Conservation (phyloP, 768 basidiomycete genomes). For the Mycena epipterygia region DNA sequence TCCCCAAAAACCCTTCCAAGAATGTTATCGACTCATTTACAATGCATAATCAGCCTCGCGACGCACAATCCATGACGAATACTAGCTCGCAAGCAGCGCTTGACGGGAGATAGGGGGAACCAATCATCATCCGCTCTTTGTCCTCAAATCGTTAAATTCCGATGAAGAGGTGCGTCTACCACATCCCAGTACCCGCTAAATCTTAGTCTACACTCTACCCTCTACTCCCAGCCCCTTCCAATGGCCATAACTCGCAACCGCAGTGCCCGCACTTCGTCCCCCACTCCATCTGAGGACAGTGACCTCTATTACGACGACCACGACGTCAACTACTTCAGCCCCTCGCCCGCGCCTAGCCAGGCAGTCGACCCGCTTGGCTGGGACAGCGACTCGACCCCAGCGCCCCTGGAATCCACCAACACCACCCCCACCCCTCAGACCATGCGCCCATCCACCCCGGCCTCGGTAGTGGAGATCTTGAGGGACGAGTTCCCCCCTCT, state of each 20-base stretch:
- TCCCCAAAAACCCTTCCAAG: background rate
- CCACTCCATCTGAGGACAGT: background rate
- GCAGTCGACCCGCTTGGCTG: background rate
- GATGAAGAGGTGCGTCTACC: background rate
- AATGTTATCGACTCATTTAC: background rate
- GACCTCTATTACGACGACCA: background rate
- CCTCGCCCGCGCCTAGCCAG: background rate
- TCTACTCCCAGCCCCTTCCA: background rate
- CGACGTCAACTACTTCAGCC: background rate
- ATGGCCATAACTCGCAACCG: background rate
- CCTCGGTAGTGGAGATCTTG: background rate
- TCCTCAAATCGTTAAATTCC: too few species aligned
- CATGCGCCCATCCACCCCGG: background rate
- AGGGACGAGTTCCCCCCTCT: background rate
- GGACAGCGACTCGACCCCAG: background rate
- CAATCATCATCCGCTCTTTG: too few species aligned
- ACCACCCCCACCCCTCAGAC: background rate
- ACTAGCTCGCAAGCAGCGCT: too few species aligned
- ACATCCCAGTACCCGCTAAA: background rate
- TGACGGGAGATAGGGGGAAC: too few species aligned
- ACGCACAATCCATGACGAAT: too few species aligned
- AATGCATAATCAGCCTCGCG: background rate
- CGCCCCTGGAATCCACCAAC: background rate
- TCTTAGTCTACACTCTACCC: too few species aligned
- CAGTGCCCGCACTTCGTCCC: background rate